These are phyloP conservation scores for Podaxis sp. DNA, from an alignment of 768 basidiomycete genomes.

Conservation along the genomic window DNA sequence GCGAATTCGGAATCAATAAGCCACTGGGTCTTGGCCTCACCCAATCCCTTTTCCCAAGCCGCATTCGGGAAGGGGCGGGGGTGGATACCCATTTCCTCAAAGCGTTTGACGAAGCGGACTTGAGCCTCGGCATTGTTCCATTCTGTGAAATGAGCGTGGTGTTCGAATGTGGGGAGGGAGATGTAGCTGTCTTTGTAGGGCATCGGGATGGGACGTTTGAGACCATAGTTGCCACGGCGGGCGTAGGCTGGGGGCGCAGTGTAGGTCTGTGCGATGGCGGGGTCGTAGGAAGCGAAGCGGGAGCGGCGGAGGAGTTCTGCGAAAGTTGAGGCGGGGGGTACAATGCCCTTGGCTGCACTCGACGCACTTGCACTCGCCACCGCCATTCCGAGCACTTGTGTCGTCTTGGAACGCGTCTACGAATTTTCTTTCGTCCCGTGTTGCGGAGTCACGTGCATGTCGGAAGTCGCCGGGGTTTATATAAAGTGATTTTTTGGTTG, in stretches of 20 bases:
- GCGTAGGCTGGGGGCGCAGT: conserved; percentile 67
- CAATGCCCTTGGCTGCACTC: conserved; percentile 14
- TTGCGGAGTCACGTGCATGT: neutral
- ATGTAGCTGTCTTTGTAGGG: conserved; percentile 65
- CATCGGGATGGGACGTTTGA: conserved; percentile 78
- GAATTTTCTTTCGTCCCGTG: conserved; percentile 8
- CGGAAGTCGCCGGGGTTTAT: conserved; percentile 24
- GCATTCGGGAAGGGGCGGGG: conserved; percentile 28
- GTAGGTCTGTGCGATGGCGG: conserved; percentile 76
- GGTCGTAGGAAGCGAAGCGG: conserved; percentile 80
- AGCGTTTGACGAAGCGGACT: conserved; percentile 64
- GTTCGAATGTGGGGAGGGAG: conserved; percentile 67
- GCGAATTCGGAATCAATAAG: conserved; percentile 48
- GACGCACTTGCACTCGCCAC: conserved; percentile 26
- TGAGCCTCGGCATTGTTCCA: conserved; percentile 70
- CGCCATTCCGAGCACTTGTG: conserved; percentile 12
- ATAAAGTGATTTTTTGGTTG: conserved; percentile 27
- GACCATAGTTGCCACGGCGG: conserved; percentile 79
- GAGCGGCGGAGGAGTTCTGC: conserved; percentile 77
- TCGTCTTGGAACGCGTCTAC: neutral
- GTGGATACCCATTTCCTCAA: conserved; percentile 58
- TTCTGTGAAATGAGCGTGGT: conserved; percentile 72
- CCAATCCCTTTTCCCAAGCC: conserved; percentile 41
- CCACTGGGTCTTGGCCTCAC: conserved; percentile 31
- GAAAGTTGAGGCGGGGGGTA: conserved; percentile 63